A percentile compares a stretch with the other conserved stretches of the same genome.
Conservation (phyloP, 306 rosid genomes). For the Cucumis hystrix region DNA sequence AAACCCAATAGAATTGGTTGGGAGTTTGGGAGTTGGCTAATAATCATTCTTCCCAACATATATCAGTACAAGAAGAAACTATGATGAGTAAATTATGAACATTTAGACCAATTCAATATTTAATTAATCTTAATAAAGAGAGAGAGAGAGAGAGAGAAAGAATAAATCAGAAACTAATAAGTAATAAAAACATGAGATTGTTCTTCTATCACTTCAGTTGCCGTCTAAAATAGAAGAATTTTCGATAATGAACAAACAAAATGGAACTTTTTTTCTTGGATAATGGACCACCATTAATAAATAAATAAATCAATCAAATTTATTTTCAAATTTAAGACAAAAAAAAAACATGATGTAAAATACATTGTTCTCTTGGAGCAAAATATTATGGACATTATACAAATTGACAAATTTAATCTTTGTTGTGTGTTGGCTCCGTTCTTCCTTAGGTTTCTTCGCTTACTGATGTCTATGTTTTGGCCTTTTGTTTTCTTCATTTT, state of each 20-base stretch:
- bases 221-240: constrained; percentile 1
- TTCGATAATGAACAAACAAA: constrained; percentile 6
- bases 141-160: neutral
- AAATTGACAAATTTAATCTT: neutral
- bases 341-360: neutral
- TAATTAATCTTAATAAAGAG: neutral
- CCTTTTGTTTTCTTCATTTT: neutral
- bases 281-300: neutral
- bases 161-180: neutral
- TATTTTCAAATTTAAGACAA: neutral
- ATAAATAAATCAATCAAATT: neutral
- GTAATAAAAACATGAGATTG: neutral
- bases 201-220: constrained; percentile 1
- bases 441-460: constrained; percentile 1
- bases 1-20: neutral
- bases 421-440: neutral
- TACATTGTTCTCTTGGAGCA: neutral
- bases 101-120: neutral
- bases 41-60: neutral
- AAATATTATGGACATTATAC: neutral
- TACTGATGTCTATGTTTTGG: neutral
- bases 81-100: neutral
- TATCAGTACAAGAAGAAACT: neutral
- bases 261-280: neutral
- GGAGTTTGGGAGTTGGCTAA: neutral